These are phyloP conservation scores for Zelopaecilomyces penicillatus DNA, from an alignment of 2,329 filamentous ascomycete species.

Conservation along the genomic window DNA sequence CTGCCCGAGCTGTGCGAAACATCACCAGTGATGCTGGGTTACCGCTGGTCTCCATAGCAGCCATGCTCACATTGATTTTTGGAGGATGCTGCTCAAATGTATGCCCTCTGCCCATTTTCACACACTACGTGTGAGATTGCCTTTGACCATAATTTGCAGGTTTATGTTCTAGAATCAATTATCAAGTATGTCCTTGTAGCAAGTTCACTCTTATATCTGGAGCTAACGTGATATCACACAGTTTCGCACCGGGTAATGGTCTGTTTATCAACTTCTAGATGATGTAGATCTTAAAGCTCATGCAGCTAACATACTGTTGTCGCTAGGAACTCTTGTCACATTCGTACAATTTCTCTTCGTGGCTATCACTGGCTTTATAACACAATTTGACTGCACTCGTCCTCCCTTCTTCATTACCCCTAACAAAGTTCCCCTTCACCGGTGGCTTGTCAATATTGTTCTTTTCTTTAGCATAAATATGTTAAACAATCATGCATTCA, in stretches of 20 bases:
- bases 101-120: slow-evolving; percentile 22
- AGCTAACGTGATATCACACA: slow-evolving; percentile 25
- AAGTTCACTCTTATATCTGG: neutral
- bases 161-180: slow-evolving; percentile 93
- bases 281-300: neutral
- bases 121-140: neutral
- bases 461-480: slow-evolving; percentile 93
- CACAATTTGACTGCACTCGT: slow-evolving; percentile 60
- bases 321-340: slow-evolving; percentile 68
- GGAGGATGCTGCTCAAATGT: slow-evolving; percentile 94
- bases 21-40: too few relatives aligned
- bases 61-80: slow-evolving; percentile 81
- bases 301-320: slow-evolving; percentile 4
- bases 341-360: slow-evolving; percentile 87
- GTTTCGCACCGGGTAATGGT: slow-evolving; percentile 79
- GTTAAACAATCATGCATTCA: slow-evolving; percentile 95
- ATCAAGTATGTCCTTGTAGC: slow-evolving; percentile 65
- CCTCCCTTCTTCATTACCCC: slow-evolving; percentile 65
- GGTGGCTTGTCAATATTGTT: slow-evolving; percentile 82
- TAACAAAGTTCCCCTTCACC: slow-evolving; percentile 71
- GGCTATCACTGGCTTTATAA: slow-evolving; percentile 66
- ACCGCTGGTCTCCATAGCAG: slow-evolving; percentile 45
- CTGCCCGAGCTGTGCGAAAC: too few relatives aligned
- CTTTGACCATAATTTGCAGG: slow-evolving; percentile 42
- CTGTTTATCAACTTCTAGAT: slow-evolving; percentile 19